Percentiles rank a stretch among this genome's conserved stretches.
Evolutionary conservation across 257 asterid genomes (phyloP).

Genomic region (Avicennia marina): DNA sequence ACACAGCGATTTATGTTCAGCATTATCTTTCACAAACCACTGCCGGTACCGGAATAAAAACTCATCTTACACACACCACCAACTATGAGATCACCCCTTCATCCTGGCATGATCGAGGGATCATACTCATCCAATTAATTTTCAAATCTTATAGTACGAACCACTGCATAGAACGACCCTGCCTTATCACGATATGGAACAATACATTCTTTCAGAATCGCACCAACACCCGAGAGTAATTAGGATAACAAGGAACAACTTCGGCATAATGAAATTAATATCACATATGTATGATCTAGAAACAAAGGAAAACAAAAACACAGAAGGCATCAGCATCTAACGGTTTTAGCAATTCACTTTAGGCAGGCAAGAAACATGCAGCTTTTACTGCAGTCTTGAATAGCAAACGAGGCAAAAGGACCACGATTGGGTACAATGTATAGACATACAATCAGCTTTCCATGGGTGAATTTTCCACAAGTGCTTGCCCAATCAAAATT

Average conservation of each 20-base stretch:
- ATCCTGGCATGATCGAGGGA: too few relatives aligned
- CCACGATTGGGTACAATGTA: constrained; percentile 12
- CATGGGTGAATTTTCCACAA: not conserved
- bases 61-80: too few relatives aligned
- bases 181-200: not conserved
- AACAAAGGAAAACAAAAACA: not conserved
- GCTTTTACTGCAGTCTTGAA: constrained; percentile 21
- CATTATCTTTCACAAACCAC: too few relatives aligned
- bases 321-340: constrained; percentile 13
- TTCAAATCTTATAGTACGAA: not conserved
- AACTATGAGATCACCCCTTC: too few relatives aligned
- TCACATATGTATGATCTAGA: not conserved
- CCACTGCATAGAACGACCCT: not conserved
- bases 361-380: constrained; percentile 10
- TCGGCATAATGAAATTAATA: not conserved
- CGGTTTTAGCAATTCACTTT: constrained; percentile 14
- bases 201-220: not conserved
- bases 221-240: not conserved
- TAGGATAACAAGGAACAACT: not conserved
- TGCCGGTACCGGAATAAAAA: too few relatives aligned
- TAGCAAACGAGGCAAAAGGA: constrained; percentile 14
- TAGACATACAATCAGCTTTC: constrained; percentile 15
- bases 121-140: too few relatives aligned
- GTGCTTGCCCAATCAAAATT: constrained; percentile 8
- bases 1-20: too few relatives aligned